Conservation (phyloP, 331 rosid species). For the Prunus yedoensis region DNA sequence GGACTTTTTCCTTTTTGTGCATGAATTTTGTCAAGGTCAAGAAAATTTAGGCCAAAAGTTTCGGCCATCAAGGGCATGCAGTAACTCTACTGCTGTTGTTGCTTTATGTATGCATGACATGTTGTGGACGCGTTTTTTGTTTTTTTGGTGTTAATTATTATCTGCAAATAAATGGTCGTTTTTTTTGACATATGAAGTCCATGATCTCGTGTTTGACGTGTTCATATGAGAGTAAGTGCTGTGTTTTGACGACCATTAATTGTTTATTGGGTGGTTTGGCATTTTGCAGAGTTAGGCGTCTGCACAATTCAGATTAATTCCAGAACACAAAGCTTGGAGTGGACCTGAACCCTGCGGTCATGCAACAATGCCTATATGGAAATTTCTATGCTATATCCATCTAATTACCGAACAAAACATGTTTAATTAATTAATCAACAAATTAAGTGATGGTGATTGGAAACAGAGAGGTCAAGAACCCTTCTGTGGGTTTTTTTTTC, state of each 20-base stretch:
- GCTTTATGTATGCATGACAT: background rate
- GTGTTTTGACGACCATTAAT: no score
- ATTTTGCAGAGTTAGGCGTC: background rate
- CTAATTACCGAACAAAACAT: no score
- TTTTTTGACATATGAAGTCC: background rate
- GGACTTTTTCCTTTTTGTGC: background rate
- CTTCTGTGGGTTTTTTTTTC: no score
- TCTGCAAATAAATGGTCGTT: background rate
- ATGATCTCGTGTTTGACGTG: background rate
- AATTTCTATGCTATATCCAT: no score
- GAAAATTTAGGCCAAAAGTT: background rate
- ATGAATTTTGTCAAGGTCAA: background rate
- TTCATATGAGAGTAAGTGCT: background rate
- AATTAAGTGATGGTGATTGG: no score
- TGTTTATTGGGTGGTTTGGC: background rate
- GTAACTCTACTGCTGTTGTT: no score
- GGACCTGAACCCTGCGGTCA: no score
- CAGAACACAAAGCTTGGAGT: no score
- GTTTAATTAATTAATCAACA: no score
- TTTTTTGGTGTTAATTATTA: background rate
- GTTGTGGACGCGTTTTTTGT: background rate
- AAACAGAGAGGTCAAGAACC: no score
- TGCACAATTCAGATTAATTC: background rate
- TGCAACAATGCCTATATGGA: no score
- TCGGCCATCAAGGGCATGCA: background rate